A percentile compares a stretch with the other conserved stretches of the same genome.
Evolutionary conservation across 495 filamentous ascomycete species (phyloP).

Genomic region (Polyplosphaeria fusca): DNA sequence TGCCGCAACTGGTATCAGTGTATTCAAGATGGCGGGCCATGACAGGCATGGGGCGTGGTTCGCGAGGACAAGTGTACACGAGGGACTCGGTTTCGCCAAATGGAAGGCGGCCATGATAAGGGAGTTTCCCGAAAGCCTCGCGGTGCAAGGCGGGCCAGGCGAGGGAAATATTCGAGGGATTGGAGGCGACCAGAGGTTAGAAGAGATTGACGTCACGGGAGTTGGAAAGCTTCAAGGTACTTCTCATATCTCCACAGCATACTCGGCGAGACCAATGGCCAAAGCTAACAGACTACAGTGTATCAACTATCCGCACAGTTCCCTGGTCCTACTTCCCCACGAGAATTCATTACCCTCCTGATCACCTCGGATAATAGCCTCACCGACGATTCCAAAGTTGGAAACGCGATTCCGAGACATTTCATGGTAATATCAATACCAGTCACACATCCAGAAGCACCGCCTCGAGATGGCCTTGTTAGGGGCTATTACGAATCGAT

Average conservation of each 20-base stretch:
- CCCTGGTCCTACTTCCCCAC: constrained; percentile 77
- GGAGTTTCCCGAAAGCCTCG: constrained; percentile 65
- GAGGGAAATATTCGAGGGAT: constrained; percentile 77
- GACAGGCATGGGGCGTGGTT: constrained; percentile 91
- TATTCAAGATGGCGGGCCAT: constrained; percentile 75
- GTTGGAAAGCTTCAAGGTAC: constrained; percentile 58
- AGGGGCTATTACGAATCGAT: constrained; percentile 87
- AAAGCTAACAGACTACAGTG: constrained; percentile 48
- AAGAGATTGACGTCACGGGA: constrained; percentile 52
- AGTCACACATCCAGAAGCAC: constrained; percentile 69
- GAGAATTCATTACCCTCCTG: constrained; percentile 81
- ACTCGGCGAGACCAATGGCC: constrained; percentile 15
- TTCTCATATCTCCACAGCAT: too few species aligned
- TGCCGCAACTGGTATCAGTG: constrained; percentile 69
- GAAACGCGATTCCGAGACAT: constrained; percentile 50
- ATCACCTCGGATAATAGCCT: constrained; percentile 53
- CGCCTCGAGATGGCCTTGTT: constrained; percentile 65
- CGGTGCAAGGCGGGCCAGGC: constrained; percentile 56
- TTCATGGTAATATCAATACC: constrained; percentile 88
- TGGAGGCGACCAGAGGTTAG: constrained; percentile 72
- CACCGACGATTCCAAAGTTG: constrained; percentile 31
- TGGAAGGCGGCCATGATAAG: constrained; percentile 60
- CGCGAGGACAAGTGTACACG: constrained; percentile 77
- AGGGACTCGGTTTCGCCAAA: constrained; percentile 66
- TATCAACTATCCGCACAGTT: constrained; percentile 87